phyloP scores from a whole-genome alignment of 306 rosid genomes.

The Begonia peltatifolia region DNA sequence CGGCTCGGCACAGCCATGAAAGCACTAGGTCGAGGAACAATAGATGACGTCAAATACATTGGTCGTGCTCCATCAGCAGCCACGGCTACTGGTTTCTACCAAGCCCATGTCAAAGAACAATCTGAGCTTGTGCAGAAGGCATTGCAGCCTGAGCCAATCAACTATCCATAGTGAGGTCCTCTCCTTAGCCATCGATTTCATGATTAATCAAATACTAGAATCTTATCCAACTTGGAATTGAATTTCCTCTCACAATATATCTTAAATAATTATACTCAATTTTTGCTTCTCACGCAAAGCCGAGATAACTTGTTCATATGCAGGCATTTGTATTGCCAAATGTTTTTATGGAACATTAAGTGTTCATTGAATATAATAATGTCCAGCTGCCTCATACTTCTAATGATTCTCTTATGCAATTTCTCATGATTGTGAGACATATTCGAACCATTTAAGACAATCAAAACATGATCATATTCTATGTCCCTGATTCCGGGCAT shows the following conservation, averaged over 20 bases:
- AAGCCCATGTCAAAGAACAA: conserved; percentile 80
- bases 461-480: no score
- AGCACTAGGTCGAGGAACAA: conserved; percentile 49
- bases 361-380: no score
- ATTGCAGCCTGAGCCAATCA: conserved; percentile 49
- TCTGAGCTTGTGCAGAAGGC: conserved; percentile 60
- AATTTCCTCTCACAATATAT: not conserved
- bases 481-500: no score
- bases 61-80: conserved; percentile 97
- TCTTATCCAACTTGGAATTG: not conserved
- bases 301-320: not conserved
- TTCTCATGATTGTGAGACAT: no score
- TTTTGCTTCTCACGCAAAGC: not conserved
- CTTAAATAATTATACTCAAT: not conserved
- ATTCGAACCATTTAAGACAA: no score
- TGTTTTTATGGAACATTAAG: no score
- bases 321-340: no score
- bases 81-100: conserved; percentile 78
- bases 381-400: no score
- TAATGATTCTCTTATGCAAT: no score
- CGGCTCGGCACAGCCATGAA: conserved; percentile 68
- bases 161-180: conserved; percentile 17
- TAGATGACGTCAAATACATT: conserved; percentile 55
- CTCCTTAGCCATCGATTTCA: no score
- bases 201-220: not conserved